Conservation (phyloP, 2,329 filamentous ascomycete species). For the Neonectria faginata region DNA sequence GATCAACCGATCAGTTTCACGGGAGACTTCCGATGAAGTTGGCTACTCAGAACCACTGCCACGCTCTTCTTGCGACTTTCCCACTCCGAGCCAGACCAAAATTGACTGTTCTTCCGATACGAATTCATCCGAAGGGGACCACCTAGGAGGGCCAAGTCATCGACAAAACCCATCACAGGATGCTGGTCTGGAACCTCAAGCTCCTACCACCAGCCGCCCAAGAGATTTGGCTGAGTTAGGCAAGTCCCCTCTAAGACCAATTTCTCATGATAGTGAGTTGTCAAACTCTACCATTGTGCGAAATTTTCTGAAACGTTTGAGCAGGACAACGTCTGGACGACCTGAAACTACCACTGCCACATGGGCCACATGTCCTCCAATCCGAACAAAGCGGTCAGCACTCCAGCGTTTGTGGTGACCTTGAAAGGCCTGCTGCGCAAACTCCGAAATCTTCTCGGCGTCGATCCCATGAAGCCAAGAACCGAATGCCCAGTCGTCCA, state of each 20-base stretch:
- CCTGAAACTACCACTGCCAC: constrained; percentile 23
- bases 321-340: neutral
- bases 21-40: neutral
- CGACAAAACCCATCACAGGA: too few relatives aligned
- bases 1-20: neutral
- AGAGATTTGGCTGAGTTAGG: neutral
- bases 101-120: neutral
- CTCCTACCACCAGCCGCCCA: neutral
- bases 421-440: constrained; percentile 45
- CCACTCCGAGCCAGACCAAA: neutral
- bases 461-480: neutral
- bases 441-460: constrained; percentile 31
- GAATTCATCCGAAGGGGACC: neutral
- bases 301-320: neutral
- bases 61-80: neutral
- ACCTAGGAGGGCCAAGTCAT: neutral
- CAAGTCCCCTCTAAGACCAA: neutral
- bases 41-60: neutral
- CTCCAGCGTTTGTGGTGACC: constrained; percentile 47
- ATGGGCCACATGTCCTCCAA: constrained; percentile 10
- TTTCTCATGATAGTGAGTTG: neutral
- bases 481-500: constrained; percentile 20
- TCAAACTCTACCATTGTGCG: neutral
- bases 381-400: constrained; percentile 28
- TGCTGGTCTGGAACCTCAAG: neutral